Evolutionary conservation across 2,329 filamentous ascomycete genomes (phyloP).

Genomic region (Arthroderma sp.): DNA sequence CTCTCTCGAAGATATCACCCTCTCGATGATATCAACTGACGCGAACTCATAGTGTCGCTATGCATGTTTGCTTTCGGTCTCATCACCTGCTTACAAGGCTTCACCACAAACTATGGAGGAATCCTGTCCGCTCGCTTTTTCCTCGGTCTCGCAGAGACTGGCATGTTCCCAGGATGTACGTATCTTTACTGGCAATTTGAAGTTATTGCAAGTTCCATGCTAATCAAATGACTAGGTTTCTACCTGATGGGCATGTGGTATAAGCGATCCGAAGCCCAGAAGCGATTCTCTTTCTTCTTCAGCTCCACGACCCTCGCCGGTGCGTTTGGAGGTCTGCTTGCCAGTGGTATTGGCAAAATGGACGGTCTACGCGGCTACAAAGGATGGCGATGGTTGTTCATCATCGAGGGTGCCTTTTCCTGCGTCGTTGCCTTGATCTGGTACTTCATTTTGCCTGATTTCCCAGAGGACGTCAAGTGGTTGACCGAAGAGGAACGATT

Average conservation of each 20-base stretch:
- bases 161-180: constrained; percentile 56
- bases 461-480: constrained; percentile 65
- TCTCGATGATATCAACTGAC: not conserved
- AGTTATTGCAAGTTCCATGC: not conserved
- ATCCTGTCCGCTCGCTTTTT: constrained; percentile 75
- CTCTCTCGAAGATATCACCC: not conserved
- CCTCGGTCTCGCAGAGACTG: constrained; percentile 63
- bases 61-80: constrained; percentile 82
- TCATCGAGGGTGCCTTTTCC: constrained; percentile 55
- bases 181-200: constrained; percentile 7
- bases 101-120: constrained; percentile 65
- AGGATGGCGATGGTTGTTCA: constrained; percentile 42
- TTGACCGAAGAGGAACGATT: constrained; percentile 55
- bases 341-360: constrained; percentile 50
- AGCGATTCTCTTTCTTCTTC: constrained; percentile 91
- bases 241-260: constrained; percentile 76
- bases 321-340: constrained; percentile 51
- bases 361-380: constrained; percentile 45
- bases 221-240: constrained; percentile 24
- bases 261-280: constrained; percentile 72
- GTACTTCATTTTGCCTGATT: constrained; percentile 59
- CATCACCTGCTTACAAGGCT: constrained; percentile 60
- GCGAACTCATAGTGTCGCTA: constrained; percentile 41
- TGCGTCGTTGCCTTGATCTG: constrained; percentile 45
- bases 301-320: constrained; percentile 52